Evolutionary conservation across 345 rosid species (phyloP).

Genomic region (Populus alba): DNA sequence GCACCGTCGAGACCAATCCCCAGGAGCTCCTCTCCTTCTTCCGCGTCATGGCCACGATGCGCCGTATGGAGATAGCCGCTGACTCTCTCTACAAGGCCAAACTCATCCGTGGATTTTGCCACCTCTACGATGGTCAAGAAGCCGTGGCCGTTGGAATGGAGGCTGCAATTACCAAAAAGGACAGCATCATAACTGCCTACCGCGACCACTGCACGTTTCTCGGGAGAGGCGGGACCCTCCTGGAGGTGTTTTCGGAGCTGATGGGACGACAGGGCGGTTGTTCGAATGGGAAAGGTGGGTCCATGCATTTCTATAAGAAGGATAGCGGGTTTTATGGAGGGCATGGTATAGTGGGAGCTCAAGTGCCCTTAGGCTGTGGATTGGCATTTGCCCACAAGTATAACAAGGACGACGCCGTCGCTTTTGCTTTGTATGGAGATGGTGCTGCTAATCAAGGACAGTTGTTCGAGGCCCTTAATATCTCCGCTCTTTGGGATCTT

Average conservation of each 20-base stretch:
- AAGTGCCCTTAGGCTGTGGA: slow-evolving; percentile 90
- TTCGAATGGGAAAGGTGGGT: slow-evolving; percentile 91
- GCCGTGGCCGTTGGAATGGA: slow-evolving; percentile 96
- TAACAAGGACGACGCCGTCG: slow-evolving; percentile 71
- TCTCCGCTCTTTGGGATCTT: slow-evolving; percentile 93
- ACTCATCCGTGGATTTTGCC: slow-evolving; percentile 96
- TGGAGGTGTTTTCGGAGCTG: slow-evolving; percentile 76
- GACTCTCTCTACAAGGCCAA: slow-evolving; percentile 98
- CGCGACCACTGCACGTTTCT: slow-evolving; percentile 87
- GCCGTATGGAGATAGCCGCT: slow-evolving; percentile 94
- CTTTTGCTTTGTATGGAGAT: slow-evolving; percentile 84
- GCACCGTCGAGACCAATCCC: slow-evolving; percentile 61
- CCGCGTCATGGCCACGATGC: slow-evolving; percentile 84
- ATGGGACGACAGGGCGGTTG: slow-evolving; percentile 91
- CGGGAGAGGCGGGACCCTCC: slow-evolving; percentile 78
- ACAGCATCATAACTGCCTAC: slow-evolving; percentile 81
- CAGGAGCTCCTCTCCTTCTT: slow-evolving; percentile 75
- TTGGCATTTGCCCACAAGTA: slow-evolving; percentile 97
- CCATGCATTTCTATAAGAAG: slow-evolving; percentile 97
- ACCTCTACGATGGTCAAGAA: slow-evolving; percentile 97
- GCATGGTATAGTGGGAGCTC: slow-evolving; percentile 98
- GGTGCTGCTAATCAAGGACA: slow-evolving; percentile 99
- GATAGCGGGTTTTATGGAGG: slow-evolving; percentile 80
- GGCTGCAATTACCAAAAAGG: slow-evolving; percentile 83
- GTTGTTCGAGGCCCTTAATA: slow-evolving; percentile 90